Conservation (phyloP, 2,329 filamentous ascomycete species). For the Penicillium polonicum region DNA sequence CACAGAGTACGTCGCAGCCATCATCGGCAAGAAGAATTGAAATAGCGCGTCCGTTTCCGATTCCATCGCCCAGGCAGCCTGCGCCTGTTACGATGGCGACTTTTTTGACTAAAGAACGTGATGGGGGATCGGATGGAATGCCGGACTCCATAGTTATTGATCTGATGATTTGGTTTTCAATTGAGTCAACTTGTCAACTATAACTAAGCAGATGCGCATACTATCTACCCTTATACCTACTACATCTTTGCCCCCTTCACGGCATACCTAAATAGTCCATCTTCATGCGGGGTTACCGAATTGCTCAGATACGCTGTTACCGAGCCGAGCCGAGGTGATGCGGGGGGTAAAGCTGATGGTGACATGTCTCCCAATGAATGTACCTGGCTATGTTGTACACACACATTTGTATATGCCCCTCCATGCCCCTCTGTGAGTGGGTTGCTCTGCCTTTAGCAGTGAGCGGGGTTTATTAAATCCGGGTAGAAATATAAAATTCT, state of each 20-base stretch:
- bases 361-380: background rate
- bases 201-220: background rate
- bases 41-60: conserved; percentile 60
- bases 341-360: background rate
- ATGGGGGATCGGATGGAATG: conserved; percentile 23
- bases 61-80: conserved; percentile 55
- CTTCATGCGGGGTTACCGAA: conserved; percentile 7
- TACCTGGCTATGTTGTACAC: background rate
- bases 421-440: background rate
- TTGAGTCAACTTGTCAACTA: background rate
- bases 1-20: conserved; percentile 58
- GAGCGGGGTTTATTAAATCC: background rate
- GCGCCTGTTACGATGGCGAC: conserved; percentile 58
- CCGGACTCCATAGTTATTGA: conserved; percentile 16
- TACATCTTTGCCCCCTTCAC: background rate
- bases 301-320: background rate
- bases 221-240: background rate
- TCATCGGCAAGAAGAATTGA: conserved; percentile 61
- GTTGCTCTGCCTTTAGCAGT: background rate
- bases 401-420: background rate
- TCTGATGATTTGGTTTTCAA: background rate
- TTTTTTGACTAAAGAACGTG: conserved; percentile 18
- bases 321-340: conserved; percentile 21
- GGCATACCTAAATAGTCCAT: background rate
- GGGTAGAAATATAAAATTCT: background rate